A percentile compares a stretch with the other conserved stretches of the same genome.
phyloP scores from a whole-genome alignment of 192 early-diverging fungal genomes.

The Mortierella claussenii region DNA sequence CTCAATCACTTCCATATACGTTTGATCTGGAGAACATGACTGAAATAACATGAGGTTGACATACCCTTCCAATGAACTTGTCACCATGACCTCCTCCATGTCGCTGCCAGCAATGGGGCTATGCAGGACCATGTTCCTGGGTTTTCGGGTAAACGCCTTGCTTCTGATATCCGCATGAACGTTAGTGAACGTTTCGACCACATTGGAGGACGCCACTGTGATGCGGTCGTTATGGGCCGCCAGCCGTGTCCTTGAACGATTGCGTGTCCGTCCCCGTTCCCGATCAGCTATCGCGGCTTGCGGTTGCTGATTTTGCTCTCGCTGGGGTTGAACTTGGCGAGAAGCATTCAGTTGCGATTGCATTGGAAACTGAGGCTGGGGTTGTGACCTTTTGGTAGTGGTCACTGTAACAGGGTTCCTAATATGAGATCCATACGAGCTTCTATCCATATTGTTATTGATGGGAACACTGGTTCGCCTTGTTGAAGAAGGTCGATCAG shows the following conservation, averaged over 20 bases:
- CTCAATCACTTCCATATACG: no score
- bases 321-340: not conserved
- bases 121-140: conserved; percentile 28
- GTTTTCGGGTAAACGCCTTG: conserved; percentile 30
- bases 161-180: conserved; percentile 22
- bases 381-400: not conserved
- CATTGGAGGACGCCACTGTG: conserved; percentile 8
- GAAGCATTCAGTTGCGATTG: not conserved
- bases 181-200: conserved; percentile 35
- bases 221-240: not conserved
- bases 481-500: not conserved
- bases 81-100: conserved; percentile 43
- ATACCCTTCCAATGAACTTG: conserved; percentile 46
- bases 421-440: not conserved
- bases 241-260: not conserved
- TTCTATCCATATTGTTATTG: conserved; percentile 1
- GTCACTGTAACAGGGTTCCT: not conserved
- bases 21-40: no score
- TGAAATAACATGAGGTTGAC: no score
- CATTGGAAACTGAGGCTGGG: not conserved
- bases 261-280: not conserved
- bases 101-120: conserved; percentile 27
- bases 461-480: not conserved
- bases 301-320: not conserved
- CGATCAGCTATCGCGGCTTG: not conserved